phyloP scores from a whole-genome alignment of 345 rosid species.

The Rhodamnia rubescens region DNA sequence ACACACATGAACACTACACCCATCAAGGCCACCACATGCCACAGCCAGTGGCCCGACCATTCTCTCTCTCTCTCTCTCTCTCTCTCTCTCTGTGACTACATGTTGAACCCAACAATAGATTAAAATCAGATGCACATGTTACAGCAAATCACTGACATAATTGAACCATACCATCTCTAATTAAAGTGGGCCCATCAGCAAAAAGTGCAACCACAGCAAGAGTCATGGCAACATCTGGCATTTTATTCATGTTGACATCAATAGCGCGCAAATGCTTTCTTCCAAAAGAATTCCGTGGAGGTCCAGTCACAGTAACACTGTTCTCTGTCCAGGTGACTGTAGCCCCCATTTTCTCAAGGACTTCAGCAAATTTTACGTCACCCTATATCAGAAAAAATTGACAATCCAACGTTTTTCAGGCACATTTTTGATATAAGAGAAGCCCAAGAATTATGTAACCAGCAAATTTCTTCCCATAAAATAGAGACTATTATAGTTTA shows the following conservation, averaged over 20 bases:
- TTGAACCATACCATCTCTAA: conserved; percentile 71
- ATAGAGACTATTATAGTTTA: background rate
- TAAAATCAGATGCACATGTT: background rate
- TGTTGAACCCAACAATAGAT: too few relatives aligned
- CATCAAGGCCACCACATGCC: background rate
- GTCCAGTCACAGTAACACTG: conserved; percentile 90
- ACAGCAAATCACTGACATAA: background rate
- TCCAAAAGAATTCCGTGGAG: conserved; percentile 58
- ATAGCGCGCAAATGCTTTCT: conserved; percentile 62
- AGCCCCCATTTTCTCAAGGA: conserved; percentile 94
- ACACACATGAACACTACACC: background rate
- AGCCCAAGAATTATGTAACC: background rate
- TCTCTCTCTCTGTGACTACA: too few relatives aligned
- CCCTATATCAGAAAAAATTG: conserved; percentile 32
- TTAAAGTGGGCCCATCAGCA: conserved; percentile 90
- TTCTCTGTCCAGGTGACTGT: conserved; percentile 85
- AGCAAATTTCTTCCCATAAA: background rate
- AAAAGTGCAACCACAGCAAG: conserved; percentile 93
- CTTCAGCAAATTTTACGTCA: conserved; percentile 90
- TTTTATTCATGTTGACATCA: conserved; percentile 98
- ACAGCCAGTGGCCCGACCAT: too few relatives aligned
- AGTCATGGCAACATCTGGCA: conserved; percentile 99
- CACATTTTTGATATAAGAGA: background rate
- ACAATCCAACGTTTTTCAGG: background rate
- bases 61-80: too few relatives aligned